Base-by-base conservation (phyloP, 352 stramenopile genomes). In the Phytophthora idaei region DNA sequence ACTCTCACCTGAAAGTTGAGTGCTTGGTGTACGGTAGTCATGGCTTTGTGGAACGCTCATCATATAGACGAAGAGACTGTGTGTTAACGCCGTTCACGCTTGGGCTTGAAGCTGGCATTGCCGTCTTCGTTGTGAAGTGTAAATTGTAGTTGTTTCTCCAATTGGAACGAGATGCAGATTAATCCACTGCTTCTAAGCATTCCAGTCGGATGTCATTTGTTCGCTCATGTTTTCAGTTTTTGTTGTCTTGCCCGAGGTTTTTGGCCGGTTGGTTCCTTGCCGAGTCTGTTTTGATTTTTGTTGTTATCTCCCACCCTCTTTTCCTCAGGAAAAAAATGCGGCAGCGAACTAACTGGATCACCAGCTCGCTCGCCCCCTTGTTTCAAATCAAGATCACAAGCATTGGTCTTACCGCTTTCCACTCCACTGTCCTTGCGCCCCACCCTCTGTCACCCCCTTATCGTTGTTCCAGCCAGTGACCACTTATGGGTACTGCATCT, bases 241-340 rank as follows among this genome's bases (percentile, higher is more conserved):
- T 68, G 27, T 68, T 65, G 56, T 65, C 56, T 61, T 54, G 60
- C 41, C 53, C 42, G 46, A 71, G 37, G 61, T 36, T 64, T 70
- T 71, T 61, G 41, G 56, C 48, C 44, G 32, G 61, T 47, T 50
- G 51, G 37, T 70, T 73, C 61, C 61, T 57, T 62, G 54, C 66
- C 52, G 70, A 61, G 59, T 71, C 55, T 77, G 52, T 77, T 77
- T 77, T 72, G 57, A 74, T 77, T 77, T 77, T 77, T 77, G 60
- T 74, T 42, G 46, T 72, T 77, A 67, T 78, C 66, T 71, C 36
- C 50, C 64, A 71, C 34, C 64, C 42, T 62, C 29, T 65, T 66
- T 49, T 27, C 49, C 49, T 60, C 49, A 62, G 48, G 53, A 72
- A 70, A 72, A 69, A 73, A 57, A 67, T 67, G 36, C 32, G 37